Conservation (phyloP, 176 grass and related monocot genomes). For the Paspalum notatum region DNA sequence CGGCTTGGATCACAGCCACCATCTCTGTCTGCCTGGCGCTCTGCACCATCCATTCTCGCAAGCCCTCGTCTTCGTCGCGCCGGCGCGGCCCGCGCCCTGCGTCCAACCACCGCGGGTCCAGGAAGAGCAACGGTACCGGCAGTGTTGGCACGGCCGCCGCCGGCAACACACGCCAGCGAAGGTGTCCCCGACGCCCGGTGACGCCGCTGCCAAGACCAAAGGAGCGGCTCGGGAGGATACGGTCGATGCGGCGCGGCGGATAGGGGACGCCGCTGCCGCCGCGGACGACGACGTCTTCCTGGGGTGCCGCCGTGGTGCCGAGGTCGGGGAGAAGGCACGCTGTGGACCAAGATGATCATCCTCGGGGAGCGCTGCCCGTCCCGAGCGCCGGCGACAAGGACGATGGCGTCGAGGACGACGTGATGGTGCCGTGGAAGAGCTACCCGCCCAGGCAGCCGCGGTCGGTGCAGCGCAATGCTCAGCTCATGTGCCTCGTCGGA, state of each 20-base stretch:
- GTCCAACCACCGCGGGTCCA: not conserved
- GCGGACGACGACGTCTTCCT: slow-evolving; percentile 6
- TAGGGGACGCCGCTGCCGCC: not conserved
- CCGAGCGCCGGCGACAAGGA: slow-evolving; percentile 20
- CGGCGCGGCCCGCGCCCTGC: not conserved
- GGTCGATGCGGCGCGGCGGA: slow-evolving; percentile 33
- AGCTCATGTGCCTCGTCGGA: too few species aligned
- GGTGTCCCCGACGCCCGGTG: slow-evolving; percentile 49
- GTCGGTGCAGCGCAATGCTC: too few species aligned
- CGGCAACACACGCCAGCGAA: slow-evolving; percentile 6
- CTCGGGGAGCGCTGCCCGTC: slow-evolving; percentile 58
- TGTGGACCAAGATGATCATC: slow-evolving; percentile 65
- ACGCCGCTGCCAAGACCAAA: slow-evolving; percentile 7
- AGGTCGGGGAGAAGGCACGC: slow-evolving; percentile 15
- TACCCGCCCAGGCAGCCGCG: slow-evolving; percentile 53
- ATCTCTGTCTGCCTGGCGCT: slow-evolving; percentile 48
- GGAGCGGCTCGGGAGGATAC: slow-evolving; percentile 36
- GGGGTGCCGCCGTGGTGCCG: not conserved
- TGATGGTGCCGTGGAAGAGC: slow-evolving; percentile 28
- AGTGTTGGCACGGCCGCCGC: not conserved
- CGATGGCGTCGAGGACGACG: not conserved
- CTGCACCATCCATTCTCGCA: slow-evolving; percentile 51
- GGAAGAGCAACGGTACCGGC: not conserved
- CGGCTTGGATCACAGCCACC: slow-evolving; percentile 30
- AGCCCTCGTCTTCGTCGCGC: not conserved